Evolutionary conservation across 2,329 filamentous ascomycete species (phyloP), one percentile per base, ranked within the genome.

Genomic region (Plectosphaerella sp.): DNA sequence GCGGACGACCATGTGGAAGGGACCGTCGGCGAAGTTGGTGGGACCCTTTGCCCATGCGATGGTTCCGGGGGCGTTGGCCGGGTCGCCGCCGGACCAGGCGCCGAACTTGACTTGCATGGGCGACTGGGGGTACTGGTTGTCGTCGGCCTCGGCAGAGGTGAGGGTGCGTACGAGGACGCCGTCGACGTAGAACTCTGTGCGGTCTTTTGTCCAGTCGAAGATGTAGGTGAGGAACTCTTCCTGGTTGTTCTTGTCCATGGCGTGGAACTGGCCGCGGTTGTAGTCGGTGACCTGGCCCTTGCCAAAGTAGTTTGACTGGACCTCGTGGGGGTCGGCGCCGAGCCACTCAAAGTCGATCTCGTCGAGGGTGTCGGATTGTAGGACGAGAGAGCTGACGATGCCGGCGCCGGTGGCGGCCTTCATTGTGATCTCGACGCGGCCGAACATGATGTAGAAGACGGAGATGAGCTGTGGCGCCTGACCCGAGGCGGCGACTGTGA

Each of bases 381-480:
- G 76, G 9, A 99, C 91, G 12, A 94, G 80, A 45, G 91, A 94
- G 69, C 90, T 96, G 58, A 99, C 92, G 62, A 99, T 97, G 54
- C 94, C 94, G 10, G 83, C 85, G 8, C 94, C 94, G 0, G 91
- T 87, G 10, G 94, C 91, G 24, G 90, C 85, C 72, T 93, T 92
- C 75, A 97, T 80, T 33, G 83, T 86, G 59, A 92, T 83, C 59
- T 96, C 88, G 64, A 97, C 89, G 57, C 87, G 88, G 59, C 94
- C 94, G 68, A 97, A 99, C 94, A 99, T 97, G 74, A 99, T 96
- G 78, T 97, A 97, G 82, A 96, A 97, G 63, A 94, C 83, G 55
- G 91, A 96, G 58, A 81, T 80, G 55, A 99, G 82, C 67, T 93
- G 88, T 0, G 94, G 94, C 3, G 91, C 83, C 65, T 99, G 90